Base-by-base conservation (phyloP, 148 eudicot species). In the Suaeda aralocaspica region DNA sequence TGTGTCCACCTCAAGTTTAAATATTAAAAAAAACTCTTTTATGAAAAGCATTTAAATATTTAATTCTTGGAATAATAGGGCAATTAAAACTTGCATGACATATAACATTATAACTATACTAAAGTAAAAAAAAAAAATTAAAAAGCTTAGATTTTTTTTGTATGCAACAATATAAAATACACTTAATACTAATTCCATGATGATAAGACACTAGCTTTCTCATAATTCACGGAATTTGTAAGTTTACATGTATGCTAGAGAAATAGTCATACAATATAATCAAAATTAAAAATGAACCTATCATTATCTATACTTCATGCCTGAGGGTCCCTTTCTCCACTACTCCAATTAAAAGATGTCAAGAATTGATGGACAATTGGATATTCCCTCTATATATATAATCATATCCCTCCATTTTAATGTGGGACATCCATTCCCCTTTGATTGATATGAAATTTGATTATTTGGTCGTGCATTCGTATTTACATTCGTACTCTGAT, bases 211-310 rank as follows among this genome's bases (percentile, higher is more conserved):
- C 64, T 18, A n/a, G 1, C 44, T 60, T 8, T 8, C 3, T 34
- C 44, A 60, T 34, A n/a, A 60, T 60, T 60, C 45, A 60, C 44
- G 64, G 64, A 60, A 33, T 33, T 34, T n/a, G 11, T 25, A 34
- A 19, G 64, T 44, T 19, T 31, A 8, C 4, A n/a, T 4, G 21
- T 2, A 18, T 34, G 16, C 64, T 10, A 33, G 2, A 33, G 12
- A 60, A 19, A 9, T 19, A 13, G 30, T 60, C 25, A 59, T 12
- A 6, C 64, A n/a, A 60, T 34, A 6, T 60, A 26, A 25, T 26
- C 13, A 56, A 53, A 22, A 53, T 50, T 9, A 0, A 49, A 22
- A 53, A 21, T 53, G 29, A 16, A 53, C 29, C 3, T 36, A 19
- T 60, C 64, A 5, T 60, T 60, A 33, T 60, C 64, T 19, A 9